These are phyloP conservation scores for Paramecium sonneborni DNA, from an alignment of 73 alveolate genomes.

Conservation along the genomic window DNA sequence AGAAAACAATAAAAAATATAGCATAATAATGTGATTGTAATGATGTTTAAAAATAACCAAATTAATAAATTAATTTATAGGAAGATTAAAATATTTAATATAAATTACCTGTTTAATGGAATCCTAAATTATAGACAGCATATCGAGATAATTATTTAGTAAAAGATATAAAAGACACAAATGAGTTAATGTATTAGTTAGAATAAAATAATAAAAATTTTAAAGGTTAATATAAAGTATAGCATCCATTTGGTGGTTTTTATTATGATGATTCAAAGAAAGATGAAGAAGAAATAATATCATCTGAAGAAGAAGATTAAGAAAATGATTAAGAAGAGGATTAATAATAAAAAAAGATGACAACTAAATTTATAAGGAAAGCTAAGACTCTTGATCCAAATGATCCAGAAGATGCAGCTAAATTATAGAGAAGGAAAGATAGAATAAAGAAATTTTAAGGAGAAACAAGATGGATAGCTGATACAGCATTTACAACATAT, in stretches of 20 bases:
- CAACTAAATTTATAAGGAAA: not conserved
- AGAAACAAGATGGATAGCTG: conserved; percentile 97
- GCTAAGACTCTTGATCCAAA: conserved; percentile 62
- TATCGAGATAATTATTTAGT: conserved; percentile 34
- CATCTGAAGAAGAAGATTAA: conserved; percentile 10
- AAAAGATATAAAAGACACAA: not conserved
- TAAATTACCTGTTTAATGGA: conserved; percentile 11
- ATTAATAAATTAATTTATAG: not conserved
- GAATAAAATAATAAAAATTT: conserved; percentile 28
- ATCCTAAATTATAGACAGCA: conserved; percentile 30
- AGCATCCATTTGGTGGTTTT: not conserved
- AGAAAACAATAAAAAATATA: conserved; percentile 34
- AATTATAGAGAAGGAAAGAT: conserved; percentile 59
- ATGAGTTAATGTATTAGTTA: conserved; percentile 12
- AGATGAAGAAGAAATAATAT: not conserved
- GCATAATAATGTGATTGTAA: conserved; percentile 14
- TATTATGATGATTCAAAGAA: conserved; percentile 13
- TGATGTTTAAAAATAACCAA: not conserved
- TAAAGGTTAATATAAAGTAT: conserved; percentile 25
- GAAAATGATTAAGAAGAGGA: not conserved
- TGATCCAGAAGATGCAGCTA: conserved; percentile 54
- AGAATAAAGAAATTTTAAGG: conserved; percentile 84
- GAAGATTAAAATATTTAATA: not conserved
- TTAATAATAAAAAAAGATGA: conserved; percentile 16
- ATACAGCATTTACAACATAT: conserved; percentile 92